Evolutionary conservation across 495 filamentous ascomycete genomes (phyloP).

Genomic region (Copromyces sp.): DNA sequence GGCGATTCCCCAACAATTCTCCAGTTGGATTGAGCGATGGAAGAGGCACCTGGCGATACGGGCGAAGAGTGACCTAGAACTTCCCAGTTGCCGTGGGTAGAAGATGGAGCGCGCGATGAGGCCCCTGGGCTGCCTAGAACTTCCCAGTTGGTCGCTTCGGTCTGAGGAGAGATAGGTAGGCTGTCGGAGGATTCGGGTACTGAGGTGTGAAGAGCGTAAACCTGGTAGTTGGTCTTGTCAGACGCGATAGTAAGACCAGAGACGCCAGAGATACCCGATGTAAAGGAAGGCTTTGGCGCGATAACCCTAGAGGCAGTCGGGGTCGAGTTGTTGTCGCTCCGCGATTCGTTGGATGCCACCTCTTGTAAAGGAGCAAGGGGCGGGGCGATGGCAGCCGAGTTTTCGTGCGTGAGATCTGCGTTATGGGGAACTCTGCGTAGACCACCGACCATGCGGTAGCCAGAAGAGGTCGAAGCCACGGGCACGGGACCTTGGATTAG

Average conservation of each 20-base stretch:
- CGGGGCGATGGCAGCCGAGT: slow-evolving; percentile 16
- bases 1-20: not conserved
- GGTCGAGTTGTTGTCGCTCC: not conserved
- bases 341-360: slow-evolving; percentile 10
- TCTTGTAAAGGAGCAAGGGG: slow-evolving; percentile 34
- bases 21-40: not conserved
- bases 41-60: not conserved
- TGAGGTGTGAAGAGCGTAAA: slow-evolving; percentile 30
- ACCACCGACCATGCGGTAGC: slow-evolving; percentile 45
- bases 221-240: slow-evolving; percentile 45
- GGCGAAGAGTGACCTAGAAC: slow-evolving; percentile 18
- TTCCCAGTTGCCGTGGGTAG: slow-evolving; percentile 31
- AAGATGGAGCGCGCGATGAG: slow-evolving; percentile 22
- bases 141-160: slow-evolving; percentile 32
- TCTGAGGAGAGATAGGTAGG: slow-evolving; percentile 23
- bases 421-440: slow-evolving; percentile 43
- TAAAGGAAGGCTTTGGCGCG: slow-evolving; percentile 36
- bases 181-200: slow-evolving; percentile 28
- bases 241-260: slow-evolving; percentile 33
- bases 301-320: slow-evolving; percentile 12
- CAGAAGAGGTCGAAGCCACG: slow-evolving; percentile 35
- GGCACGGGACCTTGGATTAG: slow-evolving; percentile 33
- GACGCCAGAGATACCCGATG: slow-evolving; percentile 18
- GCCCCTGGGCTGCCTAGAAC: slow-evolving; percentile 24
- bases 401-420: slow-evolving; percentile 38